phyloP scores from a whole-genome alignment of 2,329 filamentous ascomycete species.

The Lojkania enalia region DNA sequence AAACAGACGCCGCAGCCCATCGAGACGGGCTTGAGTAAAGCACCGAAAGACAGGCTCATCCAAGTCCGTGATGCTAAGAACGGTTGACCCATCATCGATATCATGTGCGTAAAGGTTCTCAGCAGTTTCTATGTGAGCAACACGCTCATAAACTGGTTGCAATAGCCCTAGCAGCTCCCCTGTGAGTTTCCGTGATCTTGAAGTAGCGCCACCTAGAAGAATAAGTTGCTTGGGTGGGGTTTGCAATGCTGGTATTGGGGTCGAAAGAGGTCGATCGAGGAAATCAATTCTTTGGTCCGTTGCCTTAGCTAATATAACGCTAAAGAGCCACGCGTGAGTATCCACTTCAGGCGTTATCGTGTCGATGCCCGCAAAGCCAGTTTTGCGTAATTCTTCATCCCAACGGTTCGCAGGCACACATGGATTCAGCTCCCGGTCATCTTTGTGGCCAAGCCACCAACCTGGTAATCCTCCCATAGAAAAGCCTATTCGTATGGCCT shows the following conservation, averaged over 20 bases:
- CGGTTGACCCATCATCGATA: background rate
- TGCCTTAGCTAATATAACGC: background rate
- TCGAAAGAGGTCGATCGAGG: background rate
- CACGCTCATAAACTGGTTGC: background rate
- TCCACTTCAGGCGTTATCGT: background rate
- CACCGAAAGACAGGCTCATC: background rate
- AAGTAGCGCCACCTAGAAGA: slow-evolving; percentile 5
- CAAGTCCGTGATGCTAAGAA: background rate
- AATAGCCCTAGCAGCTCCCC: background rate
- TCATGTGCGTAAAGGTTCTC: background rate
- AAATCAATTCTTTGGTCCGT: background rate
- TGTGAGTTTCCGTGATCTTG: background rate
- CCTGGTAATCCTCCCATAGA: slow-evolving; percentile 14
- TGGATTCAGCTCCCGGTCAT: slow-evolving; percentile 30
- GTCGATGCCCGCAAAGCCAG: slow-evolving; percentile 36
- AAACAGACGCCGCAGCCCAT: background rate
- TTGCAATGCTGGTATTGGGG: background rate
- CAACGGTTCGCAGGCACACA: slow-evolving; percentile 31
- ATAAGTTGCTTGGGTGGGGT: background rate
- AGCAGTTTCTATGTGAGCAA: background rate
- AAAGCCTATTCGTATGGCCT: background rate
- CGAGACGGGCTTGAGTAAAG: background rate
- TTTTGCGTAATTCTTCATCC: slow-evolving; percentile 30
- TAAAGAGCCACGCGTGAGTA: background rate
- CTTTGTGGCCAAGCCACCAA: slow-evolving; percentile 24